Conservation (phyloP, 225 moss, liverwort and hornwort genomes). For the Rhytidiadelphus loreus region DNA sequence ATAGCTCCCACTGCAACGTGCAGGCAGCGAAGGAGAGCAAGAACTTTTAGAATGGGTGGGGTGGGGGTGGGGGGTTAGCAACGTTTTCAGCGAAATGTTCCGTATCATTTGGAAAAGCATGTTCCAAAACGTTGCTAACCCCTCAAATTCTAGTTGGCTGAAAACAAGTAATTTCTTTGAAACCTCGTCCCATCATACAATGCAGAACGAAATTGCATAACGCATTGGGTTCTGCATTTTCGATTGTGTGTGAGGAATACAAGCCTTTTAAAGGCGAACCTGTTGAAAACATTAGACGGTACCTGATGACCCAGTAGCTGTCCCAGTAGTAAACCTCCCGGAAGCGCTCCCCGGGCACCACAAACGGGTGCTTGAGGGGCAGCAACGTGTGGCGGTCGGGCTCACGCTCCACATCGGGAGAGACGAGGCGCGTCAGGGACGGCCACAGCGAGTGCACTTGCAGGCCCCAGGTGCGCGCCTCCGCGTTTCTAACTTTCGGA, state of each 20-base stretch:
- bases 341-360: slow-evolving; percentile 73
- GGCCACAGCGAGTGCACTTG: slow-evolving; percentile 67
- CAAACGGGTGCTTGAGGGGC: slow-evolving; percentile 40
- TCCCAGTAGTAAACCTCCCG: slow-evolving; percentile 95
- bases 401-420: slow-evolving; percentile 27
- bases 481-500: slow-evolving; percentile 24
- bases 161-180: no score
- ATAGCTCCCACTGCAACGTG: background rate
- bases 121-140: background rate
- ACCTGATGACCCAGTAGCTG: slow-evolving; percentile 81
- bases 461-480: slow-evolving; percentile 37
- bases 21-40: background rate
- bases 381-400: slow-evolving; percentile 56
- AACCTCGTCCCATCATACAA: background rate
- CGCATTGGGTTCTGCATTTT: background rate
- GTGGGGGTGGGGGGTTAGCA: no score
- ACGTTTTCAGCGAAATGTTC: no score
- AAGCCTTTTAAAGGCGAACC: background rate
- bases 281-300: background rate
- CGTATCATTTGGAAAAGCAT: background rate
- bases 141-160: background rate
- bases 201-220: background rate
- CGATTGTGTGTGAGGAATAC: background rate
- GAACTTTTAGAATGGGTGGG: background rate
- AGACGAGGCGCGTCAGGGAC: slow-evolving; percentile 44